Evolutionary conservation across 2,329 filamentous ascomycete genomes (phyloP).

Genomic region (Colletotrichum sp.): DNA sequence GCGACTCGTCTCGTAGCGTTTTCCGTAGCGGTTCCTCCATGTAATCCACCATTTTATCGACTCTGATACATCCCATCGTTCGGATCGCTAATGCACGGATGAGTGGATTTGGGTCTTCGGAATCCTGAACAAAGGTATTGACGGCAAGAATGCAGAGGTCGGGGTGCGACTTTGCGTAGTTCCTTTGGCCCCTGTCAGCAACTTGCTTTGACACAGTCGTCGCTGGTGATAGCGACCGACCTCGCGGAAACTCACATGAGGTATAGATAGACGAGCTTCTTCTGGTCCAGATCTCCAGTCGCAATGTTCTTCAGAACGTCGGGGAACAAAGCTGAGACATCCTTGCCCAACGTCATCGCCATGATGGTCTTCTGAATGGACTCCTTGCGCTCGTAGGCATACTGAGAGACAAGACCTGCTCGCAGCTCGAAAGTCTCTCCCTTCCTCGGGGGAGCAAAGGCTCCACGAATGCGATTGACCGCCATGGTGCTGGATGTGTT

Average conservation of each 20-base stretch:
- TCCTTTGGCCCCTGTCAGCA: constrained; percentile 62
- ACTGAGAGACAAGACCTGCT: constrained; percentile 95
- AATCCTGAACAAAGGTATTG: constrained; percentile 99
- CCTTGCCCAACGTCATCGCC: constrained; percentile 99
- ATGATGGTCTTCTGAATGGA: constrained; percentile 99
- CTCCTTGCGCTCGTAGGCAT: constrained; percentile 99
- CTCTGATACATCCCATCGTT: constrained; percentile 98
- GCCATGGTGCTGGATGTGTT: constrained; percentile 67
- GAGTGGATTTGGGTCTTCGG: constrained; percentile 96
- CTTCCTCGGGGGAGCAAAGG: constrained; percentile 91
- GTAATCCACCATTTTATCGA: constrained; percentile 99
- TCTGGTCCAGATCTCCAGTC: constrained; percentile 92
- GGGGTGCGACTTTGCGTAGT: constrained; percentile 98
- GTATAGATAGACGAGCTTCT: constrained; percentile 99
- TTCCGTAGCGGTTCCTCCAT: constrained; percentile 98
- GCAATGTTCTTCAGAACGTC: constrained; percentile 99
- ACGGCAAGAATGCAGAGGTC: constrained; percentile 98
- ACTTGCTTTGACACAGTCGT: neutral
- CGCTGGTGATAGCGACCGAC: neutral
- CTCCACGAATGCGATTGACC: constrained; percentile 93
- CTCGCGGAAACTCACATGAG: constrained; percentile 73
- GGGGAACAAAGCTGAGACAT: constrained; percentile 95
- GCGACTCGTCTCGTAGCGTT: constrained; percentile 94
- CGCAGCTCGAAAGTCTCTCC: constrained; percentile 98
- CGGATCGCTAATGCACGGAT: constrained; percentile 94